Conservation (phyloP, 768 basidiomycete species). For the Tubosaeta sp. region DNA sequence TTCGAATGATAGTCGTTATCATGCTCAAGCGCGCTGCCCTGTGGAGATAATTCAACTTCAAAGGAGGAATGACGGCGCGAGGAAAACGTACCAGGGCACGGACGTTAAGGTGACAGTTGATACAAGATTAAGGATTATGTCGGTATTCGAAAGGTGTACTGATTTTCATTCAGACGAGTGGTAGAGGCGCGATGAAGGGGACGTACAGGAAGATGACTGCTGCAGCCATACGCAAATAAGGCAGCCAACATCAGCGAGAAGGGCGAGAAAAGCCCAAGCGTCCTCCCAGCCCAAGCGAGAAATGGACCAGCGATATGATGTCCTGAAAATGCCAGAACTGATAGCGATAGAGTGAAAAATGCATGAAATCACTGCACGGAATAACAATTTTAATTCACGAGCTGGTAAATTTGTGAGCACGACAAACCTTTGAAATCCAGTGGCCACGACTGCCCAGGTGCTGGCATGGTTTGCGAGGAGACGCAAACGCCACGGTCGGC, state of each 20-base stretch:
- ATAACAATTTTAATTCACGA: neutral
- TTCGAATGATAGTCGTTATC: conserved; percentile 9
- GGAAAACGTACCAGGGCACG: conserved; percentile 9
- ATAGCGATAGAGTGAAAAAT: conserved; percentile 11
- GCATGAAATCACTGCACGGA: conserved; percentile 2
- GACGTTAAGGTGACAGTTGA: neutral
- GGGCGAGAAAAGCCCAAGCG: conserved; percentile 12
- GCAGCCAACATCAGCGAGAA: conserved; percentile 10
- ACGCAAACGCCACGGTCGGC: neutral
- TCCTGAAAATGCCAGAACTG: conserved; percentile 11
- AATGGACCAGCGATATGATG: conserved; percentile 8
- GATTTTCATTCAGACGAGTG: neutral
- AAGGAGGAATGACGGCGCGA: neutral
- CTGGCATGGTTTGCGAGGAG: conserved; percentile 8
- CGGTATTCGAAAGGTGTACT: neutral
- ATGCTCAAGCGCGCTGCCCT: conserved; percentile 19
- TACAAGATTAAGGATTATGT: conserved; percentile 5
- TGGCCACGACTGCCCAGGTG: conserved; percentile 14
- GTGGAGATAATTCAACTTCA: neutral
- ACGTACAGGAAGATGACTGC: conserved; percentile 4
- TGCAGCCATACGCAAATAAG: conserved; percentile 7
- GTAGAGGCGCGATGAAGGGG: neutral
- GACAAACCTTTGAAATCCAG: conserved; percentile 12
- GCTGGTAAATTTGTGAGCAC: neutral
- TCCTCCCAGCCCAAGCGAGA: conserved; percentile 18